Evolutionary conservation across 2,329 filamentous ascomycete genomes (phyloP).

Genomic region (Penicillium expansum): DNA sequence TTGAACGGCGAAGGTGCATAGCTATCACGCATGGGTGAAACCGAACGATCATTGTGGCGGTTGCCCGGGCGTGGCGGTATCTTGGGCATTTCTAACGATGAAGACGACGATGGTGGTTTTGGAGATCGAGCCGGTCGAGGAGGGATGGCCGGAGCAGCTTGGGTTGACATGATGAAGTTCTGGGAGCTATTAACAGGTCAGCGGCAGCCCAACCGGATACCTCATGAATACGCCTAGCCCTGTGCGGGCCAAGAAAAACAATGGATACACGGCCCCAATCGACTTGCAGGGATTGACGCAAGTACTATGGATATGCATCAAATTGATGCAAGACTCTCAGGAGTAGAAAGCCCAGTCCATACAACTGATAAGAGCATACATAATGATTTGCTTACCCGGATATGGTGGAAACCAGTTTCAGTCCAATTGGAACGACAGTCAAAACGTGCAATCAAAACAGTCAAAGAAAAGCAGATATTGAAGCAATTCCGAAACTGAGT

Average conservation of each 20-base stretch:
- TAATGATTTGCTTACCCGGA: conserved; percentile 25
- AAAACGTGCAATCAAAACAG: background rate
- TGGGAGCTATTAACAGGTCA: conserved; percentile 10
- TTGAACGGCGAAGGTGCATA: conserved; percentile 86
- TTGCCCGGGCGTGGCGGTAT: conserved; percentile 73
- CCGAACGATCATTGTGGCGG: conserved; percentile 67
- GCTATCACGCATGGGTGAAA: conserved; percentile 72
- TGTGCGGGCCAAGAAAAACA: background rate
- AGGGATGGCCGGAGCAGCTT: conserved; percentile 57
- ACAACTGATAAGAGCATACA: conserved; percentile 16
- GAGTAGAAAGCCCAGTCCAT: background rate
- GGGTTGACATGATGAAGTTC: conserved; percentile 37
- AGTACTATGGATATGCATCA: background rate
- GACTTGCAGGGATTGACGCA: conserved; percentile 2
- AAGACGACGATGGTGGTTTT: conserved; percentile 40
- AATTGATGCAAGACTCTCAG: background rate
- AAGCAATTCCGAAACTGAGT: conserved; percentile 13
- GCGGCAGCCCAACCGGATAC: conserved; percentile 12
- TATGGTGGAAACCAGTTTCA: background rate
- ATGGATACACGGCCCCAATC: background rate
- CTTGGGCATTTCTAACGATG: conserved; percentile 58
- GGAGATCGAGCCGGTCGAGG: conserved; percentile 59
- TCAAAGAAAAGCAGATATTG: conserved; percentile 11
- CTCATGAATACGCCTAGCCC: background rate
- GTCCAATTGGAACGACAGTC: conserved; percentile 13